Evolutionary conservation across 805 yeast genomes (phyloP), one percentile per base, ranked within the genome.

Genomic region (Ogataea pilisensis): DNA sequence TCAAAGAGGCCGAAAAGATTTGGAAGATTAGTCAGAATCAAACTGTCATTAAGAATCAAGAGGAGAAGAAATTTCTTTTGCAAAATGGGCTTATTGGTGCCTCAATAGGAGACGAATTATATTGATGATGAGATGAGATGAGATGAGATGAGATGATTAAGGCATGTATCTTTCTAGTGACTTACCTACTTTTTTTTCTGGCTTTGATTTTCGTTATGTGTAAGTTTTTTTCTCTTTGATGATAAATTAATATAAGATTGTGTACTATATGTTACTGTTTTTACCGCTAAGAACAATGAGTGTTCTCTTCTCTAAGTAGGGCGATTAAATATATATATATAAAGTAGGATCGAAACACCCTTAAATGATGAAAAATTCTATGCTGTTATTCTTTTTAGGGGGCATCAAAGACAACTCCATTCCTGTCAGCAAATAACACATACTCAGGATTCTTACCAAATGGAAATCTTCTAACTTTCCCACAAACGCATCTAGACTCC

Each of bases 391-490:
- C n/a, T n/a, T n/a, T n/a, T n/a, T 22, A 24, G 13, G 37, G 41
- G 8, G 49, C 37, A 22, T 39, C 40, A 38, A 42, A 42, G 43
- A 21, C 52, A 37, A 53, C 60, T 37, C 53, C 68, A 8, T 52
- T 60, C 36, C 58, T 57, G 29, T 76, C 81, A 39, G 68, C 61
- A 50, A 76, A 80, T 8, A 75, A 55, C 19, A 49, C 53, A 54
- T 76, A 80, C 21, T 67, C 65, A 30, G 74, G 64, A 48, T 82
- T 53, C 29, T 60, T 60, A 0, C 93, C 93, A 3, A 80, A 66
- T 0, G 89, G 88, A 48, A 71, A 86, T 38, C 84, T 53, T 54
- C 76, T 83, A 7, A 39, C 41, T 1, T 45, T 39, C 0, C 76
- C 78, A 61, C 95, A 85, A 7, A 39, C 48, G 50, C 95, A 86